These are phyloP conservation scores for Halenospora varia DNA, from an alignment of 495 filamentous ascomycete genomes.

Conservation along the genomic window DNA sequence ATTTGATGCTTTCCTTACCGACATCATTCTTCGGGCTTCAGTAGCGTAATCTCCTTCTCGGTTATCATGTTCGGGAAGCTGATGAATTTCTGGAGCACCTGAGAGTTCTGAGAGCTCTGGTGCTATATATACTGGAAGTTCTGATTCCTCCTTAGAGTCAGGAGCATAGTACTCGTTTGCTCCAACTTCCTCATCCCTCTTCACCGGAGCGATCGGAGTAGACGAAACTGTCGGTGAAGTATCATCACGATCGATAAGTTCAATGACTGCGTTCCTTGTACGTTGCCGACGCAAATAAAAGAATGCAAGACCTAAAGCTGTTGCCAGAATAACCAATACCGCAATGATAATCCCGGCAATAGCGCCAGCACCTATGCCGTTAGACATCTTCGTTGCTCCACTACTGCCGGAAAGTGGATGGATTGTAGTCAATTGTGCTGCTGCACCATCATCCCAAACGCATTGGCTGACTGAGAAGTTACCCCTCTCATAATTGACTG, in stretches of 20 bases:
- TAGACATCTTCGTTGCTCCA: not conserved
- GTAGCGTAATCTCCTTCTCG: not conserved
- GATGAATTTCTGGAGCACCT: not conserved
- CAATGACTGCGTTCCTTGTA: not conserved
- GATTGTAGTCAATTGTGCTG: conserved; percentile 5
- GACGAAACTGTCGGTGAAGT: not conserved
- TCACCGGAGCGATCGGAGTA: not conserved
- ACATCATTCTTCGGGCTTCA: not conserved
- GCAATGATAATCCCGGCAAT: not conserved
- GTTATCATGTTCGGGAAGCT: not conserved
- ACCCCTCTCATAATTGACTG: conserved; percentile 21
- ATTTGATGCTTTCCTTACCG: not conserved
- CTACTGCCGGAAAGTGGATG: not conserved
- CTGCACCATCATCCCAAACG: conserved; percentile 13
- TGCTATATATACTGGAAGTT: not conserved
- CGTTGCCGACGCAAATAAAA: not conserved
- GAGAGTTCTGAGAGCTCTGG: not conserved
- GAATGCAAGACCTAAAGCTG: not conserved
- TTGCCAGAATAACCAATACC: not conserved
- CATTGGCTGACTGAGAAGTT: conserved; percentile 24
- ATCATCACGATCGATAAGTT: not conserved
- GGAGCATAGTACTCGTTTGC: not conserved
- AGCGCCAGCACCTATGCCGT: not conserved
- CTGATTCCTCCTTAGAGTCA: not conserved
- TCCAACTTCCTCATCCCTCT: not conserved